phyloP scores from a whole-genome alignment of 2,329 filamentous ascomycete genomes.

The Pseudopithomyces chartarum region DNA sequence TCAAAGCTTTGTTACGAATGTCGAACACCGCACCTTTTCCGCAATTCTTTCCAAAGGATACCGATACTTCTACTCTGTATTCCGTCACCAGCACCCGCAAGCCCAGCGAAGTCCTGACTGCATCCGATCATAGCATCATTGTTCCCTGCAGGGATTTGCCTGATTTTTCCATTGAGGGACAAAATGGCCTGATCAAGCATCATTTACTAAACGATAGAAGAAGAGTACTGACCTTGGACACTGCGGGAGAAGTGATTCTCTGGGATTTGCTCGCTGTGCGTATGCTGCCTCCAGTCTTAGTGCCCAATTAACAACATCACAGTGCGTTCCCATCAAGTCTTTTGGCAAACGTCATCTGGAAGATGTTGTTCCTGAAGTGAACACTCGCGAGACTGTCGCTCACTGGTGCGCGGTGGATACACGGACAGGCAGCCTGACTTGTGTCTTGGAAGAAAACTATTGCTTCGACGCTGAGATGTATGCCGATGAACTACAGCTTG shows the following conservation, averaged over 20 bases:
- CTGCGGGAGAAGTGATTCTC: slow-evolving; percentile 88
- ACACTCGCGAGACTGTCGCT: slow-evolving; percentile 85
- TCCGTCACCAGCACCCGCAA: slow-evolving; percentile 59
- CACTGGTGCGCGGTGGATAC: slow-evolving; percentile 98
- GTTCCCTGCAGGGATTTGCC: slow-evolving; percentile 50
- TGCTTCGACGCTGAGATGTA: slow-evolving; percentile 99
- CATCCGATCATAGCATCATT: slow-evolving; percentile 37
- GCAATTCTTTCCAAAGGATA: slow-evolving; percentile 56
- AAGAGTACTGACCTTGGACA: slow-evolving; percentile 88
- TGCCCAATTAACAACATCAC: slow-evolving; percentile 20
- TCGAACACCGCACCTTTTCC: slow-evolving; percentile 85
- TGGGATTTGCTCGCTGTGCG: slow-evolving; percentile 89
- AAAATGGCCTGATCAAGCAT: slow-evolving; percentile 94
- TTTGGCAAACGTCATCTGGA: slow-evolving; percentile 94
- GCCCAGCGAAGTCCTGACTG: slow-evolving; percentile 60
- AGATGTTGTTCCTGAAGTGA: slow-evolving; percentile 84
- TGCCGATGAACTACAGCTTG: slow-evolving; percentile 80
- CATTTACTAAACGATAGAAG: slow-evolving; percentile 88
- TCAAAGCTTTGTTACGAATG: slow-evolving; percentile 77
- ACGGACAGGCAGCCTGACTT: slow-evolving; percentile 87
- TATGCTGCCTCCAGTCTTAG: neutral
- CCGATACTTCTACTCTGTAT: slow-evolving; percentile 61
- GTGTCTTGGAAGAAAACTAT: slow-evolving; percentile 90
- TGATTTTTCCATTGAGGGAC: slow-evolving; percentile 77
- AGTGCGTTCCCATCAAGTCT: slow-evolving; percentile 87